Percentiles rank a stretch among this genome's conserved stretches.
Evolutionary conservation across 345 rosid genomes (phyloP).

Genomic region (Salix purpurea): DNA sequence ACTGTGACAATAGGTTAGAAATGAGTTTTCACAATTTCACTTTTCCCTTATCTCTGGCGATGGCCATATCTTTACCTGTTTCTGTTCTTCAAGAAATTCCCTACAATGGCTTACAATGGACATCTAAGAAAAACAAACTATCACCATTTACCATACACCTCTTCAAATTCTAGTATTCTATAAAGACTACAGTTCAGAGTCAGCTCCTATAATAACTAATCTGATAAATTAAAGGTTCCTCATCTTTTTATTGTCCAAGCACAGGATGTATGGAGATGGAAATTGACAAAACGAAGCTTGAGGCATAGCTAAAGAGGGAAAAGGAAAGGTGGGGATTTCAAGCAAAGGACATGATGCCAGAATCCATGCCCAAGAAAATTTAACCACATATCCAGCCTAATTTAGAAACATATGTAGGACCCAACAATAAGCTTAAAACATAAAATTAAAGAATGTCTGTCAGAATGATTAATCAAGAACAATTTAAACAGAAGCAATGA

Average conservation of each 20-base stretch:
- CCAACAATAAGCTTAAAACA: not conserved
- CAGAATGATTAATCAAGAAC: not conserved
- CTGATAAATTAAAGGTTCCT: not conserved
- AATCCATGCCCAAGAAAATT: not conserved
- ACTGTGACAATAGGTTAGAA: not conserved
- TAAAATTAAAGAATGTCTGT: not conserved
- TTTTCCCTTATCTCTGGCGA: not conserved
- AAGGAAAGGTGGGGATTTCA: not conserved
- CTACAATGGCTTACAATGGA: not conserved
- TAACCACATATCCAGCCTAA: not conserved
- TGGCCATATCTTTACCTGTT: not conserved
- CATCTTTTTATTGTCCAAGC: not conserved
- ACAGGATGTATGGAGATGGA: constrained; percentile 1
- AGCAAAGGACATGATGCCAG: not conserved
- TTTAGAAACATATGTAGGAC: not conserved
- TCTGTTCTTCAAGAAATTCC: not conserved
- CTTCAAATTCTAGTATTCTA: not conserved
- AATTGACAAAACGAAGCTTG: constrained; percentile 4
- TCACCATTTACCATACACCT: not conserved
- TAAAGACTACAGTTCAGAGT: not conserved
- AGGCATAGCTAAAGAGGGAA: not conserved
- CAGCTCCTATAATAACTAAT: not conserved
- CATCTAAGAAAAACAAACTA: not conserved
- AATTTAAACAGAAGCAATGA: not conserved
- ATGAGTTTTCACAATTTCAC: not conserved